A percentile compares a stretch with the other conserved stretches of the same genome.
Conservation (phyloP, 148 eudicot species). For the Persicaria maculosa region DNA sequence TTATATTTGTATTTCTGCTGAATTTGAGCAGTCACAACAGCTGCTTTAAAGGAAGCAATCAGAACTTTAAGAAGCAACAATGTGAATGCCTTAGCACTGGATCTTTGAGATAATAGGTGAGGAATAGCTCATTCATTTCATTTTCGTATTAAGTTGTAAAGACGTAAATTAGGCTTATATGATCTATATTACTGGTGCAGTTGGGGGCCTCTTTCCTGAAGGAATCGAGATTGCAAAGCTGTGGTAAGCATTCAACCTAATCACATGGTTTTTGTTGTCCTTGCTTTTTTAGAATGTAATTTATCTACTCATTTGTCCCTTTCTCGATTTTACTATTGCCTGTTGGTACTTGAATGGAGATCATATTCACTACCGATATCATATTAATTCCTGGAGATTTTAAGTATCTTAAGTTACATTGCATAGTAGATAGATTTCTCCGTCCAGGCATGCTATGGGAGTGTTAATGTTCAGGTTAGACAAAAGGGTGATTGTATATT, state of each 20-base stretch:
- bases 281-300: too few species aligned
- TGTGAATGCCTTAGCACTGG: conserved; percentile 82
- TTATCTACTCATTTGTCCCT: neutral
- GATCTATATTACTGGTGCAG: conserved; percentile 51
- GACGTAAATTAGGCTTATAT: conserved; percentile 7
- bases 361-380: neutral
- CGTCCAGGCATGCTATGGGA: neutral
- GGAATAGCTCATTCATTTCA: conserved; percentile 7
- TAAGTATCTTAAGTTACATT: too few species aligned
- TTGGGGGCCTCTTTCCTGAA: conserved; percentile 94
- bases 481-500: conserved; percentile 95
- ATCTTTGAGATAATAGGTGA: conserved; percentile 98
- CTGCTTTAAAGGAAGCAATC: conserved; percentile 87
- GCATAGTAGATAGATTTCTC: too few species aligned
- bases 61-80: conserved; percentile 66
- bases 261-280: too few species aligned
- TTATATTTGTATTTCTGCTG: neutral
- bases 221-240: conserved; percentile 91
- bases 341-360: neutral
- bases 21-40: conserved; percentile 22
- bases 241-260: conserved; percentile 68
- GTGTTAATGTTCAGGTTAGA: conserved; percentile 57
- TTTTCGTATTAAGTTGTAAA: neutral
- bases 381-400: neutral
- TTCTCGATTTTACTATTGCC: neutral